phyloP scores from a whole-genome alignment of 257 asterid genomes.

The Solanum peruvianum region DNA sequence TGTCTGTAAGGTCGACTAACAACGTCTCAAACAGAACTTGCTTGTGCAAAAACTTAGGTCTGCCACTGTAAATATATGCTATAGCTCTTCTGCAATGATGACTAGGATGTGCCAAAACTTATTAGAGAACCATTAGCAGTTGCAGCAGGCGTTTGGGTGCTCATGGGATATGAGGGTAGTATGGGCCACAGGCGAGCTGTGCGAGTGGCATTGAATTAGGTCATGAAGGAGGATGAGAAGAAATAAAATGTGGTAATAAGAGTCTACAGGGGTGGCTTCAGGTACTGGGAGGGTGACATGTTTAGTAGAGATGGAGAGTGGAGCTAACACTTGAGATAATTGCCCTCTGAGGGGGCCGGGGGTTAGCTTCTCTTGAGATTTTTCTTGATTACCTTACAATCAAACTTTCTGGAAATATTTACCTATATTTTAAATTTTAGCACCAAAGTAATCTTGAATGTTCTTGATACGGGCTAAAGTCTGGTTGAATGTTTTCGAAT shows the following conservation, averaged over 20 bases:
- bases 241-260: neutral
- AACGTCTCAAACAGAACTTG: neutral
- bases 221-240: neutral
- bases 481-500: neutral
- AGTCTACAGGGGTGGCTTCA: neutral
- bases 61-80: neutral
- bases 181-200: neutral
- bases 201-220: neutral
- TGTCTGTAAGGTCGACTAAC: neutral
- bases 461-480: neutral
- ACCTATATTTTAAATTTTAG: neutral
- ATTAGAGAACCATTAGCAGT: neutral
- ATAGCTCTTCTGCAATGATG: neutral
- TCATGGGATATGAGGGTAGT: neutral
- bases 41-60: neutral
- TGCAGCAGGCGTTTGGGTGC: neutral
- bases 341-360: neutral
- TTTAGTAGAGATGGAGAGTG: neutral
- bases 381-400: neutral
- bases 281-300: neutral
- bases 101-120: neutral
- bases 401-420: neutral
- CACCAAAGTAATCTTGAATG: neutral
- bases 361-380: neutral
- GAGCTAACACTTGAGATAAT: neutral